Evolutionary conservation across 805 yeast species (phyloP).

Genomic region (Lipomyces chichibuensis): DNA sequence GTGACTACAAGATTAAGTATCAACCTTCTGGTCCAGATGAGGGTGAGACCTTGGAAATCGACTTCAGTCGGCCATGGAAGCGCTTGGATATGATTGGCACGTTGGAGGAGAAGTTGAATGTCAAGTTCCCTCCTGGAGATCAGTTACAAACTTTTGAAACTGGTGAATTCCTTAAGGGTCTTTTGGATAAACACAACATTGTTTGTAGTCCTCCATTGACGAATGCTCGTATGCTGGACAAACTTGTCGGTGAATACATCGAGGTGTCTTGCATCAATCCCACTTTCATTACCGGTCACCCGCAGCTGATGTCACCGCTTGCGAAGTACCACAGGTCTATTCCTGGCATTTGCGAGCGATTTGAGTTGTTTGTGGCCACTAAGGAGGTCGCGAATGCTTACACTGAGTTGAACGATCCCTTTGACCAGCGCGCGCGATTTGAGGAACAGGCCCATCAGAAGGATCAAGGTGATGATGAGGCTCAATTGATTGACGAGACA

Average conservation of each 20-base stretch:
- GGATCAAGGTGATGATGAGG: conserved; percentile 99
- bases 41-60: conserved; percentile 63
- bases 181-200: conserved; percentile 75
- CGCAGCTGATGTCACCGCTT: conserved; percentile 99
- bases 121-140: conserved; percentile 94
- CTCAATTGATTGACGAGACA: conserved; percentile 92
- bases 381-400: conserved; percentile 98
- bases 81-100: conserved; percentile 97
- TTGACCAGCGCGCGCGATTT: conserved; percentile 95
- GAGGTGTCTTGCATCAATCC: conserved; percentile 96
- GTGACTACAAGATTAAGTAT: conserved; percentile 79
- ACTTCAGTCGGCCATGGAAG: conserved; percentile 97
- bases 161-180: conserved; percentile 80
- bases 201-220: conserved; percentile 93
- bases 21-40: conserved; percentile 95
- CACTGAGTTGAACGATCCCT: conserved; percentile 98
- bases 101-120: conserved; percentile 81
- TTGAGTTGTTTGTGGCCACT: conserved; percentile 97
- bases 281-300: conserved; percentile 97
- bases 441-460: conserved; percentile 99
- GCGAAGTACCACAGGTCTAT: conserved; percentile 92
- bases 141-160: conserved; percentile 93
- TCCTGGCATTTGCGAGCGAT: conserved; percentile 97
- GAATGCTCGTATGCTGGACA: conserved; percentile 98
- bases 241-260: conserved; percentile 87